phyloP scores from a whole-genome alignment of 306 rosid genomes.

The Ziziphus jujuba region DNA sequence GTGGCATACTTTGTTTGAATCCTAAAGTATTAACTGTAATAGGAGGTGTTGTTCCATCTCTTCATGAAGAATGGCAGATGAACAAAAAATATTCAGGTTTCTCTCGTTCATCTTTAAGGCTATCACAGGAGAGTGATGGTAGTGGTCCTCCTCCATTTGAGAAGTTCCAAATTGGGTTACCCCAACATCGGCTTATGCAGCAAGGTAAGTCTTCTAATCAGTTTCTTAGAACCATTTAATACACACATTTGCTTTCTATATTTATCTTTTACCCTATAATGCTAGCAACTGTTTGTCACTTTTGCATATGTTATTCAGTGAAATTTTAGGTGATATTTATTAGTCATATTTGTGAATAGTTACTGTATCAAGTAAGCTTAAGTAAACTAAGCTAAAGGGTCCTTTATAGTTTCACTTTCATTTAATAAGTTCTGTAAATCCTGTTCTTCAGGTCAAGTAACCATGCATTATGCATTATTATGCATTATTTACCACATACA shows the following conservation, averaged over 20 bases:
- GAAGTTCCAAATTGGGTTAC: conserved; percentile 80
- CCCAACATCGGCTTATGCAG: conserved; percentile 36
- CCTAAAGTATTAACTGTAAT: conserved; percentile 63
- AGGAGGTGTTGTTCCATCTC: conserved; percentile 83
- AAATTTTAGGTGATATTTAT: too few relatives aligned
- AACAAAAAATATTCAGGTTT: conserved; percentile 76
- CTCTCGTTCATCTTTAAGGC: conserved; percentile 61
- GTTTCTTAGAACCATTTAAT: conserved; percentile 2
- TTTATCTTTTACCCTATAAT: neutral
- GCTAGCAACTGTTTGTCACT: neutral
- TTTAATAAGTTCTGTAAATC: too few relatives aligned
- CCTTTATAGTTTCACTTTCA: too few relatives aligned
- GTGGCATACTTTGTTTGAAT: conserved; percentile 70
- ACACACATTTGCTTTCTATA: neutral
- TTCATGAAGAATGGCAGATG: conserved; percentile 94
- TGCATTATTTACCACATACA: neutral
- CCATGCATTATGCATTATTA: neutral
- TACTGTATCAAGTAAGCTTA: too few relatives aligned
- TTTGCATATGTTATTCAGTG: too few relatives aligned
- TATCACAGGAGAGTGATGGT: conserved; percentile 53
- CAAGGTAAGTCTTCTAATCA: conserved; percentile 26
- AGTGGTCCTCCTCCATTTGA: conserved; percentile 90
- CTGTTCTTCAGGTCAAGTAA: neutral
- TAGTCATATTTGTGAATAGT: too few relatives aligned
- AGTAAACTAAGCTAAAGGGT: too few relatives aligned